Conservation (phyloP, 495 filamentous ascomycete species). For the Filosporella fistucella region DNA sequence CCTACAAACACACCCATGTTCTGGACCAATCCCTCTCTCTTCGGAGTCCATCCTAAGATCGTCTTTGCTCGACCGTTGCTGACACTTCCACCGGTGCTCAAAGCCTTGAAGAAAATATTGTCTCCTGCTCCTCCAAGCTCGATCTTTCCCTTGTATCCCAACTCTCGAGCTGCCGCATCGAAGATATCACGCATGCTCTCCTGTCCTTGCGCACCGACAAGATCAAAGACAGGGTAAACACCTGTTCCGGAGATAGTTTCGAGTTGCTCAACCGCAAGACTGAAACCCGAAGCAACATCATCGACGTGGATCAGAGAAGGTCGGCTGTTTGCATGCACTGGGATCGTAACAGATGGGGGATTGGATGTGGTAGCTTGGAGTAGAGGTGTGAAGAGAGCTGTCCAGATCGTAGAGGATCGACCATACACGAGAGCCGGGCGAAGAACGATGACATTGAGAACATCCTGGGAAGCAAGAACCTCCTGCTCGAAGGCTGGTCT, state of each 20-base stretch:
- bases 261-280: slow-evolving; percentile 32
- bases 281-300: slow-evolving; percentile 32
- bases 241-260: slow-evolving; percentile 25
- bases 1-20: slow-evolving; percentile 10
- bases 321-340: slow-evolving; percentile 18
- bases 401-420: slow-evolving; percentile 24
- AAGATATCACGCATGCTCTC: slow-evolving; percentile 30
- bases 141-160: slow-evolving; percentile 28
- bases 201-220: slow-evolving; percentile 27
- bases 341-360: slow-evolving; percentile 13
- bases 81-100: slow-evolving; percentile 24
- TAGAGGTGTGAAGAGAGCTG: slow-evolving; percentile 20
- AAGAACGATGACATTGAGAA: slow-evolving; percentile 34
- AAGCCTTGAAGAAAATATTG: slow-evolving; percentile 25
- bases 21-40: slow-evolving; percentile 20
- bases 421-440: slow-evolving; percentile 36
- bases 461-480: slow-evolving; percentile 26
- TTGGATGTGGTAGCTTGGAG: slow-evolving; percentile 22
- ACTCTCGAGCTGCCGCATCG: slow-evolving; percentile 8
- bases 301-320: slow-evolving; percentile 34
- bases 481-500: slow-evolving; percentile 31
- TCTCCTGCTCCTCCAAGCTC: slow-evolving; percentile 23
- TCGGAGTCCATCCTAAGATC: slow-evolving; percentile 36
- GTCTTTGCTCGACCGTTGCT: slow-evolving; percentile 29
- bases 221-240: slow-evolving; percentile 39